Conservation (phyloP, 495 filamentous ascomycete species). For the Podospora fimiseda region DNA sequence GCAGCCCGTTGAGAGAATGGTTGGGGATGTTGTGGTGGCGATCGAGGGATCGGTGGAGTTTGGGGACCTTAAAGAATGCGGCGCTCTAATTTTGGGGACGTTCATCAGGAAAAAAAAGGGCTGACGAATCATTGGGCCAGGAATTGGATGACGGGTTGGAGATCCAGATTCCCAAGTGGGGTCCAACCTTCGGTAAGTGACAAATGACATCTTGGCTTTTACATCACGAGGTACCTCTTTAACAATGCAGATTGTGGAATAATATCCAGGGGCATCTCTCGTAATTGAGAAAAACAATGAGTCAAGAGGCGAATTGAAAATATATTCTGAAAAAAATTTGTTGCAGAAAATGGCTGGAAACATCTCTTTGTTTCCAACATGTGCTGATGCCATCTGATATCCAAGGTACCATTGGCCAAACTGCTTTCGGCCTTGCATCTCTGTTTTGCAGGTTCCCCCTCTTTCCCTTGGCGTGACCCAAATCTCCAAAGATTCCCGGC, state of each 20-base stretch:
- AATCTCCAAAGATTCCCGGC: conserved; percentile 16
- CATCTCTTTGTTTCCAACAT: not conserved
- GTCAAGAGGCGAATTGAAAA: not conserved
- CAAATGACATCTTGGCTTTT: conserved; percentile 2
- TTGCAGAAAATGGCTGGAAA: not conserved
- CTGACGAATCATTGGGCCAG: not conserved
- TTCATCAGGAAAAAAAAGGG: not conserved
- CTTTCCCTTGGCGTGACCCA: not conserved
- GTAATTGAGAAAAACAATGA: not conserved
- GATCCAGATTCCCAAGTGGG: not conserved
- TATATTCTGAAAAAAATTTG: not conserved
- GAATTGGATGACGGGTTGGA: conserved; percentile 1
- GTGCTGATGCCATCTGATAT: not conserved
- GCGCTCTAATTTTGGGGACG: too few species aligned
- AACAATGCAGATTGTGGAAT: not conserved
- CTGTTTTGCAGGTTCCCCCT: conserved; percentile 6
- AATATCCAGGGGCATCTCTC: not conserved
- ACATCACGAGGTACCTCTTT: conserved; percentile 4
- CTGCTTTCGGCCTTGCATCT: not conserved
- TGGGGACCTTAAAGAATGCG: too few species aligned
- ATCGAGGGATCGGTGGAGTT: too few species aligned
- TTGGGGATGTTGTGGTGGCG: too few species aligned
- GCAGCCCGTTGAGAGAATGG: not conserved
- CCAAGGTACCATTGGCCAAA: not conserved
- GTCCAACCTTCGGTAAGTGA: not conserved